Evolutionary conservation across 352 stramenopile species (phyloP).

Genomic region (Globisporangium canariense): DNA sequence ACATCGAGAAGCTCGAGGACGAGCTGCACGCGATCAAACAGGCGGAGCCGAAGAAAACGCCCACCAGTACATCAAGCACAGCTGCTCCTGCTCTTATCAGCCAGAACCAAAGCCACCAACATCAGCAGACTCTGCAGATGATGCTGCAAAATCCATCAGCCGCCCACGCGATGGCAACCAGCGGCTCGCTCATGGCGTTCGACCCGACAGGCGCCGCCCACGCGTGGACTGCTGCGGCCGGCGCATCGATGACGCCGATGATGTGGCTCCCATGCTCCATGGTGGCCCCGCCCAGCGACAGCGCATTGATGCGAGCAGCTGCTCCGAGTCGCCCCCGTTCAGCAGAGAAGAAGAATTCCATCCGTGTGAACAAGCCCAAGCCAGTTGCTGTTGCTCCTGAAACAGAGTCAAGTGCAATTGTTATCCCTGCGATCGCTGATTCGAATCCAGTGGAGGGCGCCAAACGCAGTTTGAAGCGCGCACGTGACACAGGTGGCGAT

Average conservation of each 20-base stretch:
- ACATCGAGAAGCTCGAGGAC: constrained; percentile 49
- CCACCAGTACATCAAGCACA: background rate
- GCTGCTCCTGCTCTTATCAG: background rate
- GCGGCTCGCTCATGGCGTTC: constrained; percentile 22
- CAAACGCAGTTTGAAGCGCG: constrained; percentile 13
- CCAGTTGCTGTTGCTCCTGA: background rate
- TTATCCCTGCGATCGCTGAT: background rate
- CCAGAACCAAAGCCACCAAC: constrained; percentile 1
- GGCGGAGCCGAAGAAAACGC: constrained; percentile 14
- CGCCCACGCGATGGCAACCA: constrained; percentile 2
- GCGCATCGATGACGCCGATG: constrained; percentile 23
- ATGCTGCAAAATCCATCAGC: background rate
- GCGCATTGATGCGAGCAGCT: background rate
- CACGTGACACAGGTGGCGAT: background rate
- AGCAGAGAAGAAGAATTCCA: constrained; percentile 3
- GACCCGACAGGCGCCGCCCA: constrained; percentile 15
- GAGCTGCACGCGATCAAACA: constrained; percentile 29
- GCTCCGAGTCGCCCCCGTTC: background rate
- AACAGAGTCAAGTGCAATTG: background rate
- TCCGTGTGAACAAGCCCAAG: background rate
- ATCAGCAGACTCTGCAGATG: constrained; percentile 3
- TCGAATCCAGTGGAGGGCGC: background rate
- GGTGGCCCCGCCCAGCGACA: constrained; percentile 11
- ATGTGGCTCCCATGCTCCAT: constrained; percentile 43
- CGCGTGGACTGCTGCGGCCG: constrained; percentile 18